Base-by-base conservation (phyloP, 1,139 yeast species). In the Pichia cactophila region DNA sequence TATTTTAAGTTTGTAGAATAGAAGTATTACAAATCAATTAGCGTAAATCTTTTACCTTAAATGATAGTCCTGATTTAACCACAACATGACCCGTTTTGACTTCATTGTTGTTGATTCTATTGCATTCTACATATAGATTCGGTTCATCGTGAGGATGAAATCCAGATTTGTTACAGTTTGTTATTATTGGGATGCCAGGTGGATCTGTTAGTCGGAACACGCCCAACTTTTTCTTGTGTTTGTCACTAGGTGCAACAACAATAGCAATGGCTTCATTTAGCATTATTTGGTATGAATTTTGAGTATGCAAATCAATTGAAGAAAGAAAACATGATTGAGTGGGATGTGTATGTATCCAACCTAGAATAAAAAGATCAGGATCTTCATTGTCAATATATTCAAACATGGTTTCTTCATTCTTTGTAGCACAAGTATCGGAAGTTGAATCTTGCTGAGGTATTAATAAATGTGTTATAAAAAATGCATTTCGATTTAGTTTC, bases 321-420 rank as follows among this genome's bases (percentile, higher is more conserved):
- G 81, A 75, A 59, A 80, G 61, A 59, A 80, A 80, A 55, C 86
- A 80, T 10, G 82, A 69, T 60, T 80, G 86, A 7, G 83, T 75
- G 3, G 86, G 86, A 58, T 80, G 85, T 8, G 85, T 80, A 61
- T 80, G 86, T 47, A 80, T 80, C 86, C 86, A 80, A 9, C 86
- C 86, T 2, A 80, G 65, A 26, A 80, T 75, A 55, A 80, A 77
- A 42, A 80, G 62, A 41, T 55, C 56, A 2, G 57, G 57, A 54
- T 77, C 81, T 48, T 74, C 66, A 39, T 64, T 56, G 58, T 79
- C 84, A 45, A 78, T 70, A 54, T 68, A 76, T 42, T 73, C 77
- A 57, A 80, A 78, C 53, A 80, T 61, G 8, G 66, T 62, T 54
- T 78, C 83, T 56, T 80, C 86, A 58, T 78, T 72, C 17, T 70